These are phyloP conservation scores for Citrus reticulata DNA, from an alignment of 345 rosid species.

Conservation along the genomic window DNA sequence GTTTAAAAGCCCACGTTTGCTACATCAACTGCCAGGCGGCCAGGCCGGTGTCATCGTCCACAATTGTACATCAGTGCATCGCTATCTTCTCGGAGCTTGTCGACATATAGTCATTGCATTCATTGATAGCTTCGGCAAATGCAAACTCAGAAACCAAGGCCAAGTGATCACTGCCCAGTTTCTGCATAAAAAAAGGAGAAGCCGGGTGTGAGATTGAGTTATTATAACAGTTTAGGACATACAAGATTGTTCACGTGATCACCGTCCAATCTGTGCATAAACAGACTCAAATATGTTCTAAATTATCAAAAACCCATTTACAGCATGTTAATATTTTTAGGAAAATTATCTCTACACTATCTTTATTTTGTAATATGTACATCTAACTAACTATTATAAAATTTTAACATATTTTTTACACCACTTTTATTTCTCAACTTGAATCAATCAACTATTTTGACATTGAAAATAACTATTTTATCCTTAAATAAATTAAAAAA, in stretches of 20 bases:
- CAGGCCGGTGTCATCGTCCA: neutral
- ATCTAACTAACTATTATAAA: accelerated
- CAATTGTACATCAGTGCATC: neutral
- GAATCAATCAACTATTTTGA: too few relatives aligned
- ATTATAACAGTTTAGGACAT: neutral
- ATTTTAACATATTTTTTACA: too few relatives aligned
- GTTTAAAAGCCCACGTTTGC: neutral
- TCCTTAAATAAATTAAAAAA: too few relatives aligned
- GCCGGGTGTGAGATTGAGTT: neutral
- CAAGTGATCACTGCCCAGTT: conserved; percentile 81
- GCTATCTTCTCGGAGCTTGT: neutral
- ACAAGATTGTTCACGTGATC: neutral
- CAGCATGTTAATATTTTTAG: neutral
- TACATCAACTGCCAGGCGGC: too few relatives aligned
- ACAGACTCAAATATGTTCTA: neutral
- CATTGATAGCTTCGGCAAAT: conserved; percentile 23
- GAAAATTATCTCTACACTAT: too few relatives aligned
- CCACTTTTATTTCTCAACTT: too few relatives aligned
- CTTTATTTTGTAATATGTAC: too few relatives aligned
- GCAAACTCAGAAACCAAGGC: conserved; percentile 71
- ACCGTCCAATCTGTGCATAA: neutral
- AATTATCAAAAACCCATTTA: neutral
- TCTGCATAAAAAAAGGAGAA: conserved; percentile 30
- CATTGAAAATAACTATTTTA: too few relatives aligned
- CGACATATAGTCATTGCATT: neutral